A percentile compares a stretch with the other conserved stretches of the same genome.
Evolutionary conservation across 176 grass and related monocot genomes (phyloP).

Genomic region (sorghum (Sorghum bicolor)): Sorghum_bicolor_NCBIv3 NC_012872.2:61576501-61577000

Average conservation of each 20-base stretch:
- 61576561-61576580: constrained; percentile 99
- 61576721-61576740: constrained; percentile 59
- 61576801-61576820: constrained; percentile 34
- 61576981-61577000: neutral
- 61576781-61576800: constrained; percentile 79
- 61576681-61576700: constrained; percentile 24
- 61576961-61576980: neutral
- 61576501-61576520: constrained; percentile 15
- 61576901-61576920: neutral
- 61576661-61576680: constrained; percentile 24
- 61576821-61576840: constrained; percentile 9
- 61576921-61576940: neutral
- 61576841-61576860: neutral
- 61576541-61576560: constrained; percentile 96
- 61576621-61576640: constrained; percentile 51
- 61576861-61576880: neutral
- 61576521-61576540: constrained; percentile 76
- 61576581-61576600: constrained; percentile 95
- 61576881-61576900: neutral
- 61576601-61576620: constrained; percentile 98
- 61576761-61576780: constrained; percentile 83
- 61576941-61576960: neutral
- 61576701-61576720: constrained; percentile 78
- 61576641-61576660: constrained; percentile 22
- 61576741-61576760: constrained; percentile 66